These are phyloP conservation scores for Grigorovia jiainica DNA, from an alignment of 805 yeast species.

Conservation along the genomic window DNA sequence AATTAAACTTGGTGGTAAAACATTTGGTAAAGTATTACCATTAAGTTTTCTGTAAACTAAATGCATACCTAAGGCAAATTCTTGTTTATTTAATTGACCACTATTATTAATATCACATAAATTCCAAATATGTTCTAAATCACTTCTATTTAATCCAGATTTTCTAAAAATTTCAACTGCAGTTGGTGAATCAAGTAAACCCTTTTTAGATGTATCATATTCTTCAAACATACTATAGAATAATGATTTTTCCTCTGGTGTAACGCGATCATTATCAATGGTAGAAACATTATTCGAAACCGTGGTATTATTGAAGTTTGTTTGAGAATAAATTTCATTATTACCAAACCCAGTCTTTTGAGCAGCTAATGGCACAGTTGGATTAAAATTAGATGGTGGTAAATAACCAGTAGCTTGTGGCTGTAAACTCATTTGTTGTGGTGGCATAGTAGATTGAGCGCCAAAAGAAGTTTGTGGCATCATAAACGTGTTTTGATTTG, in stretches of 20 bases:
- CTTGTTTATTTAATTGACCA: constrained; percentile 80
- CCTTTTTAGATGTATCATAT: constrained; percentile 65
- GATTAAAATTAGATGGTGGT: constrained; percentile 34
- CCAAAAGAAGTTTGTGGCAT: constrained; percentile 29
- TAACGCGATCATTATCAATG: constrained; percentile 50
- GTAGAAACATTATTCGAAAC: constrained; percentile 27
- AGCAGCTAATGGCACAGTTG: constrained; percentile 30
- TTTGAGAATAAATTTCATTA: constrained; percentile 31
- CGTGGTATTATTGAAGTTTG: constrained; percentile 28
- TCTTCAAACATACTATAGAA: constrained; percentile 83
- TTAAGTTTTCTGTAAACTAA: constrained; percentile 82
- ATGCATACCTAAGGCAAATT: constrained; percentile 96
- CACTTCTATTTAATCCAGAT: constrained; percentile 78
- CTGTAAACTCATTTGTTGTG: constrained; percentile 32
- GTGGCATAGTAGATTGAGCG: constrained; percentile 17
- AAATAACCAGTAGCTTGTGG: constrained; percentile 60
- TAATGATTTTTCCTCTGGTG: constrained; percentile 76
- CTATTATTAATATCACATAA: constrained; percentile 73
- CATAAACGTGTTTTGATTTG: constrained; percentile 2
- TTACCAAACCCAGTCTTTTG: constrained; percentile 40
- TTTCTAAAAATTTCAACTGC: constrained; percentile 85
- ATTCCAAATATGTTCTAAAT: constrained; percentile 86
- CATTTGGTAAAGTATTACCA: constrained; percentile 74
- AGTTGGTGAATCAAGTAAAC: constrained; percentile 66
- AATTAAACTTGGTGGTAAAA: constrained; percentile 78